Percentiles rank a stretch among this genome's conserved stretches.
These are phyloP conservation scores for Cadophora luteo-olivacea DNA, from an alignment of 2,329 filamentous ascomycete species.

Conservation along the genomic window DNA sequence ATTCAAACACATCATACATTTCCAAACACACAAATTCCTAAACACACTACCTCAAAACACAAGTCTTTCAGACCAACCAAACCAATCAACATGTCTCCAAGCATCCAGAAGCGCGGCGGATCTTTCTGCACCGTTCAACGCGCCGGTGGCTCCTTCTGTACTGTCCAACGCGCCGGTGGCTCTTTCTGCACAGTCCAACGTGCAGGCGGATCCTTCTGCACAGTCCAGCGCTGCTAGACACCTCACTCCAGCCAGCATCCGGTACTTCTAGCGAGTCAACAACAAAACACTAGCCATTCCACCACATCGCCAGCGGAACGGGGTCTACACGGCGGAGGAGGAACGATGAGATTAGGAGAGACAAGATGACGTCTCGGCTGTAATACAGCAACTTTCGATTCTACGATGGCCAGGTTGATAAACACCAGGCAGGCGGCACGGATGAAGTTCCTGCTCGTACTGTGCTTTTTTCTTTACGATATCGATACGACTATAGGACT, in stretches of 20 bases:
- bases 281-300: conserved; percentile 4
- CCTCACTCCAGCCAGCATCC: conserved; percentile 2
- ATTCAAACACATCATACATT: conserved; percentile 5
- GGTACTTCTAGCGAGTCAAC: conserved; percentile 12
- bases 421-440: conserved; percentile 13
- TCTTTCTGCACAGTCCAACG: conserved; percentile 16
- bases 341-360: neutral
- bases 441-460: conserved; percentile 3
- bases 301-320: conserved; percentile 2
- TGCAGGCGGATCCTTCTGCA: conserved; percentile 15
- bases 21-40: conserved; percentile 14
- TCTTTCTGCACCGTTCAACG: conserved; percentile 16
- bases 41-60: neutral
- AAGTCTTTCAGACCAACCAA: neutral
- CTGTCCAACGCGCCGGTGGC: conserved; percentile 10
- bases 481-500: conserved; percentile 8
- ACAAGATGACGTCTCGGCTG: neutral
- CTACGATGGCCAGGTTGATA: conserved; percentile 12
- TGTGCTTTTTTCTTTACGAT: conserved; percentile 15
- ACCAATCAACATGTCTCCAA: conserved; percentile 14
- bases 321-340: neutral
- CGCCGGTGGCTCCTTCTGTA: conserved; percentile 11
- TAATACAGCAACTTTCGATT: conserved; percentile 2
- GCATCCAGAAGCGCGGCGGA: conserved; percentile 13
- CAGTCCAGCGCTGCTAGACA: conserved; percentile 16